These are phyloP conservation scores for Graphilbum sp. DNA, from an alignment of 2,329 filamentous ascomycete genomes.

Conservation along the genomic window DNA sequence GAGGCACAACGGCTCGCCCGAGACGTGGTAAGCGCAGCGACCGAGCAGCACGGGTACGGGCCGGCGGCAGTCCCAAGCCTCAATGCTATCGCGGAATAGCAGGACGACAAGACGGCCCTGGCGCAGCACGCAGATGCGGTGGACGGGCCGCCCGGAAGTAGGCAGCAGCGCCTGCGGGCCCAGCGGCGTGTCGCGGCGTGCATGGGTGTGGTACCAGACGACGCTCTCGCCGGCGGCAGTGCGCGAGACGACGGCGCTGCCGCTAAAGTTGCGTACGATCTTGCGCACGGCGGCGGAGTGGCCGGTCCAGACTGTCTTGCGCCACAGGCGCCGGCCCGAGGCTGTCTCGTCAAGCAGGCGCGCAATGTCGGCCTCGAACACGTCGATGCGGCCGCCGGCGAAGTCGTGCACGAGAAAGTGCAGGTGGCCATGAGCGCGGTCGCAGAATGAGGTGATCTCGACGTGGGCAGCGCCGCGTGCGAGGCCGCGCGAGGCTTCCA, in stretches of 20 bases:
- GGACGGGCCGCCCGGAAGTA: constrained; percentile 49
- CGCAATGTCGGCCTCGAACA: constrained; percentile 64
- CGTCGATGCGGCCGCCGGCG: constrained; percentile 59
- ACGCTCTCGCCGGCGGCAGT: constrained; percentile 65
- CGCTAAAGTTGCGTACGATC: constrained; percentile 71
- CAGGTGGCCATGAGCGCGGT: constrained; percentile 44
- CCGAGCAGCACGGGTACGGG: constrained; percentile 41
- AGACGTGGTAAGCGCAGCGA: constrained; percentile 37
- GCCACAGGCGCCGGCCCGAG: constrained; percentile 40
- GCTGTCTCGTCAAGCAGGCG: constrained; percentile 61
- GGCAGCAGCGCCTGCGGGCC: constrained; percentile 45
- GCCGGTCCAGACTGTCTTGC: constrained; percentile 62
- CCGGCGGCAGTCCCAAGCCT: constrained; percentile 63
- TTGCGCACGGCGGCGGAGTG: constrained; percentile 70
- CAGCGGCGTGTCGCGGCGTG: constrained; percentile 25
- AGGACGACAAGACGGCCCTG: constrained; percentile 71
- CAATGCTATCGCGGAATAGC: constrained; percentile 52
- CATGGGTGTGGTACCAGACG: constrained; percentile 58
- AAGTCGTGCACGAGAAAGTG: constrained; percentile 70
- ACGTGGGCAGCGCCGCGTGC: constrained; percentile 27
- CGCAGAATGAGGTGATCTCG: constrained; percentile 59
- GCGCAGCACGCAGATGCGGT: constrained; percentile 61
- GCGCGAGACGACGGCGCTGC: constrained; percentile 63
- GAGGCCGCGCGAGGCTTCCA: constrained; percentile 24
- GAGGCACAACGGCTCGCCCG: constrained; percentile 64